phyloP scores from a whole-genome alignment of 441 rosid genomes.

The Jatropha multifida region DNA sequence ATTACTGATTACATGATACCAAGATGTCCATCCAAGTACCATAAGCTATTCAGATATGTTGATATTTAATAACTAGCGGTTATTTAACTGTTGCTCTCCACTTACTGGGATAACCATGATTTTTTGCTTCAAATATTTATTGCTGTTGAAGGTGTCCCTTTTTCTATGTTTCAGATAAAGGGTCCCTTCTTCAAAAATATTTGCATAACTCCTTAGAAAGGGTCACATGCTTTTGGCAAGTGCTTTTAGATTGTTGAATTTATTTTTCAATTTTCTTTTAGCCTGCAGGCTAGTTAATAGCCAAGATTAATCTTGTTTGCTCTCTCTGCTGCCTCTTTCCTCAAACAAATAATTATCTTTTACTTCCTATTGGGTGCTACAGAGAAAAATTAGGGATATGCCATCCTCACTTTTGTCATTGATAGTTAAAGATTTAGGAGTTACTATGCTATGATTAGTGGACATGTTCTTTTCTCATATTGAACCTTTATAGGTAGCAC shows the following conservation, averaged over 20 bases:
- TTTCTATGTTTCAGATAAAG: not conserved
- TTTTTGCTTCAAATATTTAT: not conserved
- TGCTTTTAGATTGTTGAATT: not conserved
- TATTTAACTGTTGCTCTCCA: not conserved
- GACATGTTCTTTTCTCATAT: not conserved
- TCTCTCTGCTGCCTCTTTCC: not conserved
- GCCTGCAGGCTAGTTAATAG: not conserved
- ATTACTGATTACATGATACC: not conserved
- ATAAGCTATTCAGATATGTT: not conserved
- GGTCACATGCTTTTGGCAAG: not conserved
- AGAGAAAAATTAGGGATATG: not conserved
- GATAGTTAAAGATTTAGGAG: not conserved
- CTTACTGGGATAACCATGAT: not conserved
- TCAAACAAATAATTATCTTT: slow-evolving; percentile 1
- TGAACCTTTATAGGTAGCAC: slow-evolving; percentile 64
- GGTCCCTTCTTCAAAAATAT: not conserved
- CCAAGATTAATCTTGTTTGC: not conserved
- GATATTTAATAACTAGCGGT: not conserved
- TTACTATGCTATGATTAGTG: slow-evolving; percentile 9
- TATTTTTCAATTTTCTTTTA: not conserved
- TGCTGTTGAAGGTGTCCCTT: not conserved
- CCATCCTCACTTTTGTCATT: not conserved
- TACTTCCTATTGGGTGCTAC: not conserved
- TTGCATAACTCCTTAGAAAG: not conserved
- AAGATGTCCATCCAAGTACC: not conserved